Evolutionary conservation across 805 yeast species (phyloP).

Genomic region (Nadsonia fulvescens): DNA sequence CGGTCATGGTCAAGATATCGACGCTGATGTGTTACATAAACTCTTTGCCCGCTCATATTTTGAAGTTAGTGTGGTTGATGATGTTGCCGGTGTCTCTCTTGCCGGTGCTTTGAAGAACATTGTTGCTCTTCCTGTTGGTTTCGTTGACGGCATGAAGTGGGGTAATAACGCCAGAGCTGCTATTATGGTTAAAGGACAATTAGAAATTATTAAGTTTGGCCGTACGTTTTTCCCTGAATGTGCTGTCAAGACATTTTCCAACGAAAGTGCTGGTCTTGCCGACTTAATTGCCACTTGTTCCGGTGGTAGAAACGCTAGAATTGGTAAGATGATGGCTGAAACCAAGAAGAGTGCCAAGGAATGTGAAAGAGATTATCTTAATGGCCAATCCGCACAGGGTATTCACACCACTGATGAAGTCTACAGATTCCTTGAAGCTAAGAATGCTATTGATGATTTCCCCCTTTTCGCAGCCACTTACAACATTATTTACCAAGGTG

Average conservation of each 20-base stretch:
- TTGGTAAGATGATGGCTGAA: conserved; percentile 72
- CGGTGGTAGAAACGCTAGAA: conserved; percentile 92
- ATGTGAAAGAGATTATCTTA: conserved; percentile 69
- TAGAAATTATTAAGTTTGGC: conserved; percentile 80
- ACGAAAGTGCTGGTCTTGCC: conserved; percentile 95
- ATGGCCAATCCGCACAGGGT: conserved; percentile 97
- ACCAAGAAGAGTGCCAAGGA: conserved; percentile 60
- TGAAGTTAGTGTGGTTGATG: conserved; percentile 85
- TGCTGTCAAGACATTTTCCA: conserved; percentile 64
- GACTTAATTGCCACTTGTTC: conserved; percentile 94
- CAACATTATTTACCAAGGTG: conserved; percentile 65
- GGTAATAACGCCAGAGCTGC: conserved; percentile 98
- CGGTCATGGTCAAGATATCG: conserved; percentile 65
- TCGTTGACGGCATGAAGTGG: conserved; percentile 96
- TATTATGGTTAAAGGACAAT: conserved; percentile 85
- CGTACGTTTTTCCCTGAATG: conserved; percentile 62
- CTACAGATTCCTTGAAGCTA: conserved; percentile 52
- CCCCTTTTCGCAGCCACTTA: conserved; percentile 72
- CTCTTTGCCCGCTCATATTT: conserved; percentile 95
- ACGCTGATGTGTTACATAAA: conserved; percentile 50
- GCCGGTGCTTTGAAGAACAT: conserved; percentile 96
- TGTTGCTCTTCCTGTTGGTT: conserved; percentile 91
- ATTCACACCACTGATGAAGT: conserved; percentile 81
- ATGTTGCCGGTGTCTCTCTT: conserved; percentile 88
- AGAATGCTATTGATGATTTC: conserved; percentile 43